Evolutionary conservation across 495 filamentous ascomycete species (phyloP).

Genomic region (Daldinia bambusicola): DNA sequence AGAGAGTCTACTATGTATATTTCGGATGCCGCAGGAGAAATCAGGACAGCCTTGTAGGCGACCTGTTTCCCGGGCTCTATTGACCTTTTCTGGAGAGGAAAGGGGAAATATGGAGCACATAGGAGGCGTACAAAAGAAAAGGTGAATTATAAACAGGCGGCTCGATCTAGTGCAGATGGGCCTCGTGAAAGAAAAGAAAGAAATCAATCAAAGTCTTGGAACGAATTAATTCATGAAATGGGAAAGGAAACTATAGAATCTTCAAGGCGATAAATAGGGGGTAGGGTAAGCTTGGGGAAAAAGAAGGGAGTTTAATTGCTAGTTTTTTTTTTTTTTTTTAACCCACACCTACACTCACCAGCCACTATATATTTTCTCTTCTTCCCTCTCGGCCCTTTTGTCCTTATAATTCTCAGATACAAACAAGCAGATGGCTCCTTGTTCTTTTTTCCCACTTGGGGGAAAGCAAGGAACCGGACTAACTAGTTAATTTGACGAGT

Average conservation of each 20-base stretch:
- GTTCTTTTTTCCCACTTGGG: not conserved
- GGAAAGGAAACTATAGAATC: constrained; percentile 21
- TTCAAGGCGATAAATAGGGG: constrained; percentile 17
- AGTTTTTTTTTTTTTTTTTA: constrained; percentile 10
- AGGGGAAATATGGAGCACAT: constrained; percentile 19
- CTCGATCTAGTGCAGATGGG: constrained; percentile 34
- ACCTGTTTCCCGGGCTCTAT: not conserved
- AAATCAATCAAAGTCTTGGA: not conserved
- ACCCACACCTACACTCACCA: no score
- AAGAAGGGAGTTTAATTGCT: constrained; percentile 33
- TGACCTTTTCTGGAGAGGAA: not conserved
- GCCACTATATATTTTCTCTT: constrained; percentile 14
- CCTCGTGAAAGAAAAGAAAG: constrained; percentile 1
- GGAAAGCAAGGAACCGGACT: not conserved
- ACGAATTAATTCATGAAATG: constrained; percentile 32
- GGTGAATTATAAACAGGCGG: not conserved
- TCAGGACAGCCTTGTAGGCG: not conserved
- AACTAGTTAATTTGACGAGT: constrained; percentile 27
- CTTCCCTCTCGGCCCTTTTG: constrained; percentile 7
- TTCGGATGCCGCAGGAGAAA: not conserved
- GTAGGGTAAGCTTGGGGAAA: not conserved
- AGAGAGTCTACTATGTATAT: constrained; percentile 5
- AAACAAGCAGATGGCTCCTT: constrained; percentile 4
- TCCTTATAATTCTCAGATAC: constrained; percentile 19
- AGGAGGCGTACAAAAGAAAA: constrained; percentile 4